Percentiles rank a stretch among this genome's conserved stretches.
Evolutionary conservation across 345 rosid genomes (phyloP).

Genomic region (Eucalyptus cloeziana): DNA sequence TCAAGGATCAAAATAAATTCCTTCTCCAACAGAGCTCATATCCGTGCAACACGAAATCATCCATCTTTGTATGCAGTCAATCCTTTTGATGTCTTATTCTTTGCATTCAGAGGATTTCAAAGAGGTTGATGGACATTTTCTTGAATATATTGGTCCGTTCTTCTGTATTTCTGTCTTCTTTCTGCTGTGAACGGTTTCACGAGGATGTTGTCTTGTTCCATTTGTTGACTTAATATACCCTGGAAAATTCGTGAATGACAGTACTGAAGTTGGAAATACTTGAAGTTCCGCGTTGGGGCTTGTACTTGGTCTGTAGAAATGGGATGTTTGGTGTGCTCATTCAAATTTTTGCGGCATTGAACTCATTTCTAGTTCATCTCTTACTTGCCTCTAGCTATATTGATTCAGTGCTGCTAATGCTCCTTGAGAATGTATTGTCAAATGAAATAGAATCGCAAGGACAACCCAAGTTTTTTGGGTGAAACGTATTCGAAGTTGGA

Average conservation of each 20-base stretch:
- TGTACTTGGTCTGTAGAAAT: not conserved
- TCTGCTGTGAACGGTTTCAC: not conserved
- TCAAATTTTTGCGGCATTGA: not conserved
- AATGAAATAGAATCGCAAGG: not conserved
- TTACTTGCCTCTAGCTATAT: not conserved
- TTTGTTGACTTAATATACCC: not conserved
- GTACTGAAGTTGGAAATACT: not conserved
- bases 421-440: not conserved
- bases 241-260: not conserved
- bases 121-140: not conserved
- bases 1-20: too few relatives aligned
- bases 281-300: not conserved
- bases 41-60: not conserved
- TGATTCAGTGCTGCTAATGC: not conserved
- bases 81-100: not conserved
- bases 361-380: not conserved
- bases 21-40: too few relatives aligned
- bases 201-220: not conserved
- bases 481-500: not conserved
- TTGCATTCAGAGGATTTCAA: not conserved
- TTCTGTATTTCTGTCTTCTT: not conserved
- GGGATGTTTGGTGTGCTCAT: not conserved
- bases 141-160: not conserved
- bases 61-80: not conserved
- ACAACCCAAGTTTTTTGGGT: not conserved